phyloP scores from a whole-genome alignment of 176 grass and related monocot species.

The Stipa capillata region DNA sequence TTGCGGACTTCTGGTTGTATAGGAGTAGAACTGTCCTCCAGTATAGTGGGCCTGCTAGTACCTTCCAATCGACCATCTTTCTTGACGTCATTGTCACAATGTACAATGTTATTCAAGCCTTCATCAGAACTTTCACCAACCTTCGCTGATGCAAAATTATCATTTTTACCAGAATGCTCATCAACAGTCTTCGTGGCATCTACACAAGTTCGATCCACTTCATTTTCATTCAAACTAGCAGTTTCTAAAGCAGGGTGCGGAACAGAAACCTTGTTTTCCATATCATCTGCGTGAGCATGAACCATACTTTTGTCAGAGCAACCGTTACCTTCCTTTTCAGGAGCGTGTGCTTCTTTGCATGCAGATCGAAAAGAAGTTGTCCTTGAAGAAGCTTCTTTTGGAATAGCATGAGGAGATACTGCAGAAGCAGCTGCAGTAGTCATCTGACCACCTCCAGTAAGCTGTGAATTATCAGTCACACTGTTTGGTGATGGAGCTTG shows the following conservation, averaged over 20 bases:
- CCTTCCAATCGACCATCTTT: constrained; percentile 27
- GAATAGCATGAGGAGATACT: constrained; percentile 19
- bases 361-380: constrained; percentile 13
- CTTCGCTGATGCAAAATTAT: constrained; percentile 8
- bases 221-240: constrained; percentile 23
- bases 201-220: constrained; percentile 10
- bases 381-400: constrained; percentile 42
- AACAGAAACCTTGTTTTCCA: constrained; percentile 14
- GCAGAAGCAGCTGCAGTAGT: constrained; percentile 13
- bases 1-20: constrained; percentile 15
- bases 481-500: constrained; percentile 20
- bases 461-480: constrained; percentile 20
- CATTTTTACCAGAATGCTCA: constrained; percentile 26
- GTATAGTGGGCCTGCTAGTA: neutral
- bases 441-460: constrained; percentile 21
- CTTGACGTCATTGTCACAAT: constrained; percentile 12
- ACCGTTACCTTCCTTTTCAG: constrained; percentile 20
- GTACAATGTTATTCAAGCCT: constrained; percentile 3
- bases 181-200: constrained; percentile 8
- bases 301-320: constrained; percentile 8
- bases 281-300: constrained; percentile 22
- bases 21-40: constrained; percentile 24
- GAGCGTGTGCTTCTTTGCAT: constrained; percentile 18
- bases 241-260: constrained; percentile 9
- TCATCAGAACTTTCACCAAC: constrained; percentile 27